Conservation (phyloP, 2,329 filamentous ascomycete species). For the Aspergillus versicolor region DNA sequence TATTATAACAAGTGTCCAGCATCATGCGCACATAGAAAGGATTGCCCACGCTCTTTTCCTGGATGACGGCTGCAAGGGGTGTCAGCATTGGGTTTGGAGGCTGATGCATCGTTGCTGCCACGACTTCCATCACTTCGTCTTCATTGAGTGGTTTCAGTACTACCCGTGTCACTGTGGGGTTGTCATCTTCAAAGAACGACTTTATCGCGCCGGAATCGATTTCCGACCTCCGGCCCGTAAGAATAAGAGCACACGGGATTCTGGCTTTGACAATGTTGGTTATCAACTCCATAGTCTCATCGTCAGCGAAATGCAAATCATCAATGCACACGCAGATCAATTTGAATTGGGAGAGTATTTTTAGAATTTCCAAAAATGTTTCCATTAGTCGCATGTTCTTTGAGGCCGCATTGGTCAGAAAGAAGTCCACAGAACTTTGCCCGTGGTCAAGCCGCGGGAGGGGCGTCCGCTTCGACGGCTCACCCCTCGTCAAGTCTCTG, state of each 20-base stretch:
- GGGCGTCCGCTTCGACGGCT: constrained; percentile 29
- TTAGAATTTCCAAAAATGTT: constrained; percentile 81
- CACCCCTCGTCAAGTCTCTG: constrained; percentile 31
- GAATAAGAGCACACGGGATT: constrained; percentile 76
- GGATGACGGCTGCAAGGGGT: constrained; percentile 77
- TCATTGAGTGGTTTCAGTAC: constrained; percentile 72
- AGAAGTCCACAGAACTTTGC: constrained; percentile 39
- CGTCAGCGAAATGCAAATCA: constrained; percentile 86
- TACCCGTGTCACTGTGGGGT: constrained; percentile 66
- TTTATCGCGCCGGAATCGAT: constrained; percentile 49
- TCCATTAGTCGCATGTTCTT: constrained; percentile 74
- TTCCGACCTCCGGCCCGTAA: constrained; percentile 72
- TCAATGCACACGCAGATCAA: constrained; percentile 87
- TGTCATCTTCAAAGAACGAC: constrained; percentile 45
- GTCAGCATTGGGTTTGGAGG: constrained; percentile 67
- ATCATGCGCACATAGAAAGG: constrained; percentile 91
- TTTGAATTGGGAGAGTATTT: constrained; percentile 77
- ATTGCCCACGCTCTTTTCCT: constrained; percentile 85
- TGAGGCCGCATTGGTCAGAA: constrained; percentile 38
- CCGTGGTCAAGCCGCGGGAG: constrained; percentile 36
- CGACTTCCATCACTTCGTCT: constrained; percentile 77
- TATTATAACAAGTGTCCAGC: constrained; percentile 80
- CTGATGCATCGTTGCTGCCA: constrained; percentile 76
- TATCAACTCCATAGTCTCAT: constrained; percentile 81
- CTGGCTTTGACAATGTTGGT: constrained; percentile 74